phyloP scores from a whole-genome alignment of 768 basidiomycete genomes.

The Termitomyces sp. region DNA sequence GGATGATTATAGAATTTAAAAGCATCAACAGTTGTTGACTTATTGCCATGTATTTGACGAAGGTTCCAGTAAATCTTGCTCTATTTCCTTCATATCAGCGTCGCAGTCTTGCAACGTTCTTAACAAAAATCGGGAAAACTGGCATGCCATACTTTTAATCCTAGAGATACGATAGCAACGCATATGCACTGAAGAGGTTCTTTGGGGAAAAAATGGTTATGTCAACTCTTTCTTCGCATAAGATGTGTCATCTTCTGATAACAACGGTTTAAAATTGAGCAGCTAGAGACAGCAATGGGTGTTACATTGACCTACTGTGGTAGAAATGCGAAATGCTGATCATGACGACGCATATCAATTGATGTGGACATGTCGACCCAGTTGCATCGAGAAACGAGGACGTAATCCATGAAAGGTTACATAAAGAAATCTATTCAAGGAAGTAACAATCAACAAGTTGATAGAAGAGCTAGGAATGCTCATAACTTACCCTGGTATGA shows the following conservation, averaged over 20 bases:
- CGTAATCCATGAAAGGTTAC: slow-evolving; percentile 10
- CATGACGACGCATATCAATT: neutral
- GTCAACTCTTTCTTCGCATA: neutral
- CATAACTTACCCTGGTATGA: slow-evolving; percentile 9
- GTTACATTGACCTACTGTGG: neutral
- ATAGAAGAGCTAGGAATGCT: neutral
- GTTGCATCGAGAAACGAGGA: slow-evolving; percentile 11
- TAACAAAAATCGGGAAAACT: neutral
- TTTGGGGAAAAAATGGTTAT: neutral
- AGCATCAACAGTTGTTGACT: neutral
- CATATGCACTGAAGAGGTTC: neutral
- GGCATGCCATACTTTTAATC: neutral
- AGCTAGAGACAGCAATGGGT: too few relatives aligned
- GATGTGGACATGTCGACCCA: slow-evolving; percentile 10
- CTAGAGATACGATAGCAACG: neutral
- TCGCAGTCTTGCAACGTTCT: neutral
- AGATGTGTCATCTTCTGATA: neutral
- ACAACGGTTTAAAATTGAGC: neutral
- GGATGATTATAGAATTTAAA: neutral
- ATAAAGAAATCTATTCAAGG: slow-evolving; percentile 8
- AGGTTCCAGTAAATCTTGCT: neutral
- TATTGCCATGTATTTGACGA: neutral
- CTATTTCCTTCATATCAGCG: neutral
- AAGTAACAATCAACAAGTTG: neutral
- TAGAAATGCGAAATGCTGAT: neutral